Percentiles rank a stretch among this genome's conserved stretches.
These are phyloP conservation scores for Leucocoprinus sp. DNA, from an alignment of 768 basidiomycete genomes.

Conservation along the genomic window DNA sequence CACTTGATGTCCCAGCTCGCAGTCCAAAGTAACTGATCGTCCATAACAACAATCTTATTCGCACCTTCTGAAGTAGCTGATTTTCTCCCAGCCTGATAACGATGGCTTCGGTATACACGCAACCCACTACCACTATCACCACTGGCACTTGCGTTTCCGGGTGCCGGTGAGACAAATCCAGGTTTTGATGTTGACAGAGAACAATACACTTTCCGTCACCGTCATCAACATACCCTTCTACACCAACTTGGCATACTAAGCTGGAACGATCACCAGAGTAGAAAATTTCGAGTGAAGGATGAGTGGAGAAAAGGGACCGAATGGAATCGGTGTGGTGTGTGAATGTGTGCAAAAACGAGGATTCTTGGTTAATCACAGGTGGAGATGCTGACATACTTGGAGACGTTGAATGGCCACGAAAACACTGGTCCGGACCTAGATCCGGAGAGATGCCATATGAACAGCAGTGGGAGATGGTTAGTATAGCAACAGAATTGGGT, in stretches of 20 bases:
- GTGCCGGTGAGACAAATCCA: too few relatives aligned
- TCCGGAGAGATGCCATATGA: constrained; percentile 49
- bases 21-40: constrained; percentile 85
- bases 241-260: constrained; percentile 82
- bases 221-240: constrained; percentile 72
- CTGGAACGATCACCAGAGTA: constrained; percentile 94
- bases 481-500: constrained; percentile 37
- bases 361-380: constrained; percentile 28
- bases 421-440: constrained; percentile 23
- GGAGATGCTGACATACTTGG: constrained; percentile 71
- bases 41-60: constrained; percentile 74
- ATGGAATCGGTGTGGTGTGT: constrained; percentile 91
- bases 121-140: too few relatives aligned
- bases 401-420: constrained; percentile 43
- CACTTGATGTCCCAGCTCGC: constrained; percentile 74
- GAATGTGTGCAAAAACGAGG: constrained; percentile 81
- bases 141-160: too few relatives aligned
- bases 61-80: constrained; percentile 43
- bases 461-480: constrained; percentile 74
- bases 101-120: too few relatives aligned
- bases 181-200: constrained; percentile 55
- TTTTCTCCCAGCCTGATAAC: constrained; percentile 19
- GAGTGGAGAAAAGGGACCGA: constrained; percentile 85
- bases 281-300: constrained; percentile 80
- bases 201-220: constrained; percentile 86